Percentiles rank a stretch among this genome's conserved stretches.
These are phyloP conservation scores for Jimgerdemannia lactiflua DNA, from an alignment of 192 early-diverging fungal genomes.

Conservation along the genomic window DNA sequence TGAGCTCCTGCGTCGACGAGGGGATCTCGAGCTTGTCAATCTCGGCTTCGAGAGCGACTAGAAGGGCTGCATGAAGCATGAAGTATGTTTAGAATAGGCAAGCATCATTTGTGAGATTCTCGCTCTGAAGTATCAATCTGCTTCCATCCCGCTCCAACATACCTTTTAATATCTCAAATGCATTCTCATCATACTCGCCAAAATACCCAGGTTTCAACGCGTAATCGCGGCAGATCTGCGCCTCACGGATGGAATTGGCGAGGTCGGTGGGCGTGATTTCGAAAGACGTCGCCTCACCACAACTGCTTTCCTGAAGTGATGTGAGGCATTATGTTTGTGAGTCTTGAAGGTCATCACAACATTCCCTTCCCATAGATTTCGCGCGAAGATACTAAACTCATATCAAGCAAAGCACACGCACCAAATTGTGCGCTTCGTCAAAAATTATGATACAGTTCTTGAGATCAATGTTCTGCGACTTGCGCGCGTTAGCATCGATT, in stretches of 20 bases:
- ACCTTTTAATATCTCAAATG: conserved; percentile 29
- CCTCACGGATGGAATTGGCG: conserved; percentile 18
- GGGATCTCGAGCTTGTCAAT: conserved; percentile 18
- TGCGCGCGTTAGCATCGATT: conserved; percentile 47
- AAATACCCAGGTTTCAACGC: neutral
- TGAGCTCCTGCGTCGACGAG: conserved; percentile 1
- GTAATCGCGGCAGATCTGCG: conserved; percentile 12
- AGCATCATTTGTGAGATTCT: neutral
- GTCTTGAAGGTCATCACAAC: too few species aligned
- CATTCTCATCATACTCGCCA: conserved; percentile 6
- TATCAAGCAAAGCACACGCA: conserved; percentile 2
- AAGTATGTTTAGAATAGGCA: neutral
- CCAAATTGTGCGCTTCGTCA: conserved; percentile 59
- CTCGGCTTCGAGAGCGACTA: conserved; percentile 15
- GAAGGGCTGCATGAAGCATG: conserved; percentile 9
- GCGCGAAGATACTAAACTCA: neutral
- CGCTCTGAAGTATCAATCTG: neutral
- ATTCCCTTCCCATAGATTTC: neutral
- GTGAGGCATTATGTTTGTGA: too few species aligned
- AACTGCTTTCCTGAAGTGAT: conserved; percentile 24
- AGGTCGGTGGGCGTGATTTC: conserved; percentile 30
- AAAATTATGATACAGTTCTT: conserved; percentile 56
- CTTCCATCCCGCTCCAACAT: neutral
- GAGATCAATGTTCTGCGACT: conserved; percentile 52
- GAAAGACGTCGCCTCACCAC: conserved; percentile 44